phyloP scores from a whole-genome alignment of 1,284 basidiomycete genomes.

The Cryptococcus sp. region DNA sequence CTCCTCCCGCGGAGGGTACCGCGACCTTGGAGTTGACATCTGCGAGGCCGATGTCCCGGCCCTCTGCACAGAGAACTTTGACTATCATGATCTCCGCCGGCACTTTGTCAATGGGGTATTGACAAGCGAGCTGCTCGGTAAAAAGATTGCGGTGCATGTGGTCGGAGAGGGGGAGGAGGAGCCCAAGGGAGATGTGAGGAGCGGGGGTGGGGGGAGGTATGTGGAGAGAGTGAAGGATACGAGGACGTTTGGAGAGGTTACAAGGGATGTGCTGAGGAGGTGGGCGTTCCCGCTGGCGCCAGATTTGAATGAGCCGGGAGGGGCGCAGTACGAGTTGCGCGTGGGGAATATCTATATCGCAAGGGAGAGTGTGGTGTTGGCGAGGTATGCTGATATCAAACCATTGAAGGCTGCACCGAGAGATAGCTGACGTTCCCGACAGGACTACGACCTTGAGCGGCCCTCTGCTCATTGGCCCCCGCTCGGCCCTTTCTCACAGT shows the following conservation, averaged over 20 bases:
- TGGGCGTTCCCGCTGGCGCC: conserved; percentile 95
- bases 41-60: conserved; percentile 68
- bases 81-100: conserved; percentile 84
- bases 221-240: conserved; percentile 86
- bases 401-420: neutral
- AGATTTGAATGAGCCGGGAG: conserved; percentile 83
- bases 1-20: conserved; percentile 33
- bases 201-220: conserved; percentile 61
- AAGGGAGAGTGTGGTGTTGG: conserved; percentile 67
- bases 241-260: conserved; percentile 80
- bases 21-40: conserved; percentile 53
- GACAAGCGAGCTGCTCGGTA: conserved; percentile 91
- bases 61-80: conserved; percentile 98
- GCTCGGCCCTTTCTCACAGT: conserved; percentile 35
- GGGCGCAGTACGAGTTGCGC: conserved; percentile 73
- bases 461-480: conserved; percentile 40
- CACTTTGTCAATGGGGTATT: conserved; percentile 97
- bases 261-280: conserved; percentile 85
- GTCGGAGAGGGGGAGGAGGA: conserved; percentile 23
- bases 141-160: conserved; percentile 65
- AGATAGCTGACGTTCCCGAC: neutral
- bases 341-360: conserved; percentile 84
- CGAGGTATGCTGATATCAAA: conserved; percentile 58
- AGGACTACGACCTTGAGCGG: conserved; percentile 54
- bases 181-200: conserved; percentile 15